These are phyloP conservation scores for Leccinum ochraceum DNA, from an alignment of 768 basidiomycete species.

Conservation along the genomic window DNA sequence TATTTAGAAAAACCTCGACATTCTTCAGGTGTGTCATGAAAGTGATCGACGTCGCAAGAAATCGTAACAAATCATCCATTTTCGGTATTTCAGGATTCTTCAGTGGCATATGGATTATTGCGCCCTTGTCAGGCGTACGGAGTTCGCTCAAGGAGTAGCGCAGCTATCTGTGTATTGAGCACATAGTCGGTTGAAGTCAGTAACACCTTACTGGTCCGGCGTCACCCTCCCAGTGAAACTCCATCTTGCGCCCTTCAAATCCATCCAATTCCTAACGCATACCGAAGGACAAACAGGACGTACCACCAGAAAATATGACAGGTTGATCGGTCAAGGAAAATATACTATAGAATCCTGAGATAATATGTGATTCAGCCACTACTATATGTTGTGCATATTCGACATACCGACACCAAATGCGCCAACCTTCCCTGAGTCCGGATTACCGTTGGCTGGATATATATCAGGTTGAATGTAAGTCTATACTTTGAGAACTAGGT, in stretches of 20 bases:
- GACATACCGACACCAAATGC: conserved; percentile 78
- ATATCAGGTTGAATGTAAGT: background rate
- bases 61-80: conserved; percentile 81
- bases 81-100: conserved; percentile 76
- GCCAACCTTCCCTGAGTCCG: conserved; percentile 92
- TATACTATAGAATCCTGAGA: conserved; percentile 66
- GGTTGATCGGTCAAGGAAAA: conserved; percentile 82
- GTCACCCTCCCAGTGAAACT: conserved; percentile 91
- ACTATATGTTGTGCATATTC: too few relatives aligned
- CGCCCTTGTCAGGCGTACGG: conserved; percentile 54
- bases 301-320: conserved; percentile 73
- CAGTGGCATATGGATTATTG: conserved; percentile 81
- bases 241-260: conserved; percentile 76
- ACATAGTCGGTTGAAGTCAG: background rate
- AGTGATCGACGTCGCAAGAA: conserved; percentile 85
- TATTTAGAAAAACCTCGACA: conserved; percentile 79
- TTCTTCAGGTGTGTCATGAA: conserved; percentile 81
- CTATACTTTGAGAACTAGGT: background rate
- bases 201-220: conserved; percentile 48
- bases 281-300: conserved; percentile 18
- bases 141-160: conserved; percentile 61
- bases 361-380: background rate
- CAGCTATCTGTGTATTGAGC: conserved; percentile 44
- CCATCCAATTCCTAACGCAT: background rate
- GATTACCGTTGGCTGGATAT: conserved; percentile 80